Base-by-base conservation (phyloP, 2,329 filamentous ascomycete genomes). In the Diaporthe longicolla region DNA sequence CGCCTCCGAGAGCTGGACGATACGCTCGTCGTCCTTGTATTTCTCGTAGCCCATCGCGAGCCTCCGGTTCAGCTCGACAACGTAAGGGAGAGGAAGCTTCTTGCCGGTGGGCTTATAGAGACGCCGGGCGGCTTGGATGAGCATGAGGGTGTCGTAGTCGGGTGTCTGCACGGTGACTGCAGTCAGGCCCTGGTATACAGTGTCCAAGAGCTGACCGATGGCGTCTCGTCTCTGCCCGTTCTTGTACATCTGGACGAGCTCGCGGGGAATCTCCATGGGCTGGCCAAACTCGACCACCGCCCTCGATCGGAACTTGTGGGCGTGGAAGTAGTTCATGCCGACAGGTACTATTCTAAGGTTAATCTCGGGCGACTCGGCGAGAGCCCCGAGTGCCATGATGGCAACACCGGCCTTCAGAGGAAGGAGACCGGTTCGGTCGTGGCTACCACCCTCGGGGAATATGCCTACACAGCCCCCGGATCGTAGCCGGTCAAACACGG, bases 251-350 rank as follows among this genome's bases (percentile, higher is more conserved):
- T 95, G 89, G 7, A 98, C 94, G 45, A 98, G 85, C 79, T 97
- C 93, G 26, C 87, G 86, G 0, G 95, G 93, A 13, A 98, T 92
- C 77, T 97, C 94, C 76, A 98, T 92, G 0, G 97, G 95, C 35
- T 91, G 92, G 11, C 97, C 97, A 79, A 98, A 99, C 81, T 99
- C 97, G 75, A 98, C 92, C 6, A 99, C 96, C 48, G 96, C 97
- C 81, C 97, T 91, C 76, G 96, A 98, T 59, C 96, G 93, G 84
- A 99, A 99, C 83, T 98, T 99, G 88, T 99, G 96, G 0, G 96
- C 94, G 83, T 98, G 96, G 85, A 99, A 99, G 84, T 99, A 99
- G 84, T 99, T 99, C 96, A 99, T 98, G 79, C 96, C 96, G 69
- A 97, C 95, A 4, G 97, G 97, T 32, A 99, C 94, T 79, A 99